Evolutionary conservation across 2,329 filamentous ascomycete genomes (phyloP).

Genomic region (Aspergillus glaucus): DNA sequence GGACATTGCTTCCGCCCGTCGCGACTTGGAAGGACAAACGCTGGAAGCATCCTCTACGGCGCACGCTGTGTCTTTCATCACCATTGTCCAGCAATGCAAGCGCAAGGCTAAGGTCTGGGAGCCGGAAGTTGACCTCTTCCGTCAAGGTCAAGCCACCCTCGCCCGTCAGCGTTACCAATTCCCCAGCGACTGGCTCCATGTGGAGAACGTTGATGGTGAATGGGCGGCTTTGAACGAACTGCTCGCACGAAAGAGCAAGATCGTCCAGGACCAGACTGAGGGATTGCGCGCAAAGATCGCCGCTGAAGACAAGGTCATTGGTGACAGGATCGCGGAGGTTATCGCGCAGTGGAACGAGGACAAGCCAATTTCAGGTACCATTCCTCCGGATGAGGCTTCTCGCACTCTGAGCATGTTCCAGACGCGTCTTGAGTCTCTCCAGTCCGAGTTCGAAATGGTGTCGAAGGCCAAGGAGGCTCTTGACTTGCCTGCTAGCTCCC

Average conservation of each 20-base stretch:
- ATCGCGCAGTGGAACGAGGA: constrained; percentile 88
- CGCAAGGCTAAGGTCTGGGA: constrained; percentile 90
- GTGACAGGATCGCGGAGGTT: constrained; percentile 79
- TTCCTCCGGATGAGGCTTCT: constrained; percentile 82
- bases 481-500: constrained; percentile 72
- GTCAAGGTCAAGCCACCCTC: constrained; percentile 88
- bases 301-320: constrained; percentile 87
- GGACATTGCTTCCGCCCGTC: constrained; percentile 83
- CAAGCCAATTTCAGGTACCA: constrained; percentile 92
- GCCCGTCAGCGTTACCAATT: constrained; percentile 90
- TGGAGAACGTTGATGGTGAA: constrained; percentile 92
- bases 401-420: constrained; percentile 78
- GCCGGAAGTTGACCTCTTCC: constrained; percentile 91
- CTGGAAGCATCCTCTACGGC: constrained; percentile 92
- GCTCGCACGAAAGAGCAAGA: constrained; percentile 83
- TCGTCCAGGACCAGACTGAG: constrained; percentile 94
- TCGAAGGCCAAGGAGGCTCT: constrained; percentile 95
- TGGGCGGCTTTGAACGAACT: constrained; percentile 94
- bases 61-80: constrained; percentile 97
- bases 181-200: constrained; percentile 86
- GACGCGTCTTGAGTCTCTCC: constrained; percentile 72
- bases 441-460: constrained; percentile 86
- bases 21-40: constrained; percentile 84
- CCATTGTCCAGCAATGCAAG: constrained; percentile 92
- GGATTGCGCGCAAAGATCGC: constrained; percentile 89